A percentile compares a stretch with the other conserved stretches of the same genome.
Evolutionary conservation across 1,284 basidiomycete genomes (phyloP).

Genomic region (Rhodotorula sp.): DNA sequence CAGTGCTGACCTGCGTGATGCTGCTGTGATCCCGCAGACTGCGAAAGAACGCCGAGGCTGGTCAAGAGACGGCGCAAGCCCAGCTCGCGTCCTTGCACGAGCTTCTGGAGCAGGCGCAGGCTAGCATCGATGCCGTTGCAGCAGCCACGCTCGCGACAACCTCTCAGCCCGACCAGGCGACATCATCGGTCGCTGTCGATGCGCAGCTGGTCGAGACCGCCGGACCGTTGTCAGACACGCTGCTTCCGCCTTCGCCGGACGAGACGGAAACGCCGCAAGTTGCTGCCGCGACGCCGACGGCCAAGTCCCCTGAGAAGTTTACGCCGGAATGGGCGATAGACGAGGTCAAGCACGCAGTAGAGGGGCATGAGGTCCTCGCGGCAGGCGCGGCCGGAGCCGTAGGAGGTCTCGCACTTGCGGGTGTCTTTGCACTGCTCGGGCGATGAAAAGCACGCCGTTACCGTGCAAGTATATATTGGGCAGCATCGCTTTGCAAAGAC

Average conservation of each 20-base stretch:
- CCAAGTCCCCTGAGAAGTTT: background rate
- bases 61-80: constrained; percentile 27
- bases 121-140: constrained; percentile 28
- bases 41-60: constrained; percentile 17
- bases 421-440: background rate
- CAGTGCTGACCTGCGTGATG: too few relatives aligned
- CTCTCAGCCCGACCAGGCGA: background rate
- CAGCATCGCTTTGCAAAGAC: too few relatives aligned
- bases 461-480: too few relatives aligned
- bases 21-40: constrained; percentile 10
- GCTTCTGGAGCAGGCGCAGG: constrained; percentile 31
- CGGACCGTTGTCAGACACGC: background rate
- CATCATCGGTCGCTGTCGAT: background rate
- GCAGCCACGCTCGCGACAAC: constrained; percentile 6
- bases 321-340: background rate
- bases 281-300: too few relatives aligned
- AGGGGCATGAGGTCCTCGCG: constrained; percentile 12
- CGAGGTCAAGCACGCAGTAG: constrained; percentile 13
- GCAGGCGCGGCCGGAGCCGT: constrained; percentile 17
- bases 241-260: background rate
- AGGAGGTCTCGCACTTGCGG: constrained; percentile 11
- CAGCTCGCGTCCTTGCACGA: constrained; percentile 26
- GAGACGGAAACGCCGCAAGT: background rate
- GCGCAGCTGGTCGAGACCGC: background rate
- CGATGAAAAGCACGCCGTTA: background rate